Conservation (phyloP, 2,329 filamentous ascomycete genomes). For the Epichloe gansuensis region DNA sequence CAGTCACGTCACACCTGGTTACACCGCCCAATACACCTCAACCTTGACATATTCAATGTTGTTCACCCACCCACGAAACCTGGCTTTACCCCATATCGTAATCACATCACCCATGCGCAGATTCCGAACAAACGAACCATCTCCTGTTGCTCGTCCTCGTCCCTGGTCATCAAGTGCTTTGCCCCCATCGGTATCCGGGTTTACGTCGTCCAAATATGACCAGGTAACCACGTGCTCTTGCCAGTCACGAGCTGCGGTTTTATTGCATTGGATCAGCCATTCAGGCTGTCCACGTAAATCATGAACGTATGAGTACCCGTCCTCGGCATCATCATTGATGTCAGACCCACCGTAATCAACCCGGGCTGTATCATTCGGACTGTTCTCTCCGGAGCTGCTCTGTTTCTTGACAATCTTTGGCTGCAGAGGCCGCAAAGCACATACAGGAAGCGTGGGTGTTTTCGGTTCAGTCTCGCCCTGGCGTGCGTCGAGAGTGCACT, state of each 20-base stretch:
- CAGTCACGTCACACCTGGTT: background rate
- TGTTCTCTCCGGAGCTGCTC: background rate
- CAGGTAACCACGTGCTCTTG: slow-evolving; percentile 39
- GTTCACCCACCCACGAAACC: slow-evolving; percentile 44
- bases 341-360: background rate
- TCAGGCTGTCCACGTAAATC: slow-evolving; percentile 21
- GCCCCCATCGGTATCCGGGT: slow-evolving; percentile 29
- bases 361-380: background rate
- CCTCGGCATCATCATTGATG: slow-evolving; percentile 1
- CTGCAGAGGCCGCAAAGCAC: slow-evolving; percentile 24
- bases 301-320: slow-evolving; percentile 24
- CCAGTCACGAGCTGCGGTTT: slow-evolving; percentile 20
- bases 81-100: slow-evolving; percentile 48
- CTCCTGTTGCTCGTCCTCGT: slow-evolving; percentile 36
- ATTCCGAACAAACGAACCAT: slow-evolving; percentile 43
- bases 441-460: slow-evolving; percentile 18
- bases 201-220: slow-evolving; percentile 36
- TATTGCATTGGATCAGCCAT: slow-evolving; percentile 37
- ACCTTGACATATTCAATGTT: slow-evolving; percentile 35
- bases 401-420: slow-evolving; percentile 15
- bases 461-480: slow-evolving; percentile 11
- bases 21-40: slow-evolving; percentile 47
- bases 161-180: slow-evolving; percentile 29
- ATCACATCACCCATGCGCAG: slow-evolving; percentile 48
- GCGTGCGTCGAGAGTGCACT: slow-evolving; percentile 19